These are phyloP conservation scores for Selaginella tamariscina DNA, from an alignment of 75 land plant genomes.

Conservation along the genomic window DNA sequence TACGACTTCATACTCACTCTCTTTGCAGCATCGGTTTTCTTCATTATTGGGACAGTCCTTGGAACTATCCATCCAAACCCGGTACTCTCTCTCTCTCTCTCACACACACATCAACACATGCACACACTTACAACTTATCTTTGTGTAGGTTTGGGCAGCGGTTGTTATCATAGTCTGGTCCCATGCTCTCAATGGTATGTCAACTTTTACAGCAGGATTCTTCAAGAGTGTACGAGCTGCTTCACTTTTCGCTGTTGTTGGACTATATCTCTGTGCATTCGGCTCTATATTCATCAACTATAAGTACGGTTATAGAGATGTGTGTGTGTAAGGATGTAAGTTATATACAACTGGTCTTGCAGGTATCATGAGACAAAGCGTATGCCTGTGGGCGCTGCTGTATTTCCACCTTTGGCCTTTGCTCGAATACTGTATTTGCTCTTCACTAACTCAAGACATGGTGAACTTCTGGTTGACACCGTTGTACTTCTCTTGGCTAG, in stretches of 20 bases:
- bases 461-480: neutral
- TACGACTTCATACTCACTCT: neutral
- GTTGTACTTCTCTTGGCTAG: neutral
- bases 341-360: too few relatives aligned
- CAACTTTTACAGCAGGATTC: neutral
- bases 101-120: neutral
- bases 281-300: neutral
- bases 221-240: neutral
- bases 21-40: neutral
- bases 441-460: neutral
- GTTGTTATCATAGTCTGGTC: neutral
- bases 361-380: too few relatives aligned
- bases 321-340: neutral
- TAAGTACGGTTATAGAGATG: too few relatives aligned
- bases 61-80: too few relatives aligned
- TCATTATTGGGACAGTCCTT: neutral
- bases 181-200: neutral
- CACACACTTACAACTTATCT: too few relatives aligned
- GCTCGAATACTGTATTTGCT: neutral
- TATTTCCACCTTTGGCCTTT: neutral
- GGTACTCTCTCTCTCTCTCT: too few relatives aligned
- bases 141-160: too few relatives aligned
- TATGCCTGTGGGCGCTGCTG: neutral
- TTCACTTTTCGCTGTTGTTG: neutral
- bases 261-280: neutral